phyloP scores from a whole-genome alignment of 257 asterid species.

The Salvia rosmarinus region DNA sequence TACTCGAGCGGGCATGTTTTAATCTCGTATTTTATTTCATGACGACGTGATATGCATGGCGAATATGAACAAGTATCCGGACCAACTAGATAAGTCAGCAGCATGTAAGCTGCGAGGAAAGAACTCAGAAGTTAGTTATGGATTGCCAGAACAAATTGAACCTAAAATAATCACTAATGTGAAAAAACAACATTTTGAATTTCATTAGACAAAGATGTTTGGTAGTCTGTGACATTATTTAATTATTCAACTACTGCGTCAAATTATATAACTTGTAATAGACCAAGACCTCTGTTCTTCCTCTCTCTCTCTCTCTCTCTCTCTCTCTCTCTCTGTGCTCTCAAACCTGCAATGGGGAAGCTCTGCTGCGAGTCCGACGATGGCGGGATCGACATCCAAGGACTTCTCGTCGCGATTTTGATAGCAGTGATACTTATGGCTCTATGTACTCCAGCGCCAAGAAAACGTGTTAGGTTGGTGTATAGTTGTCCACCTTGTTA shows the following conservation, averaged over 20 bases:
- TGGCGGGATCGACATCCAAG: conserved; percentile 27
- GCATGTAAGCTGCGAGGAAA: too few species aligned
- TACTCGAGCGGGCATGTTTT: not conserved
- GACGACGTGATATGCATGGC: too few species aligned
- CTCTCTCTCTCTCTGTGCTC: not conserved
- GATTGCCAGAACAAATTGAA: too few species aligned
- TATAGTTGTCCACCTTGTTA: conserved; percentile 27
- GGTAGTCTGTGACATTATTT: not conserved
- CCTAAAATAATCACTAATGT: too few species aligned
- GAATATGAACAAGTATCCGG: too few species aligned
- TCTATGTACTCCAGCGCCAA: conserved; percentile 36
- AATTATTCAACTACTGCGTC: not conserved
- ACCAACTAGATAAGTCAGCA: too few species aligned
- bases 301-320: not conserved
- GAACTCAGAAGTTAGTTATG: too few species aligned
- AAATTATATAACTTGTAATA: not conserved
- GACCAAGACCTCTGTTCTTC: conserved; percentile 26
- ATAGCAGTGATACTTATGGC: conserved; percentile 38
- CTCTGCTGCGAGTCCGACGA: conserved; percentile 40
- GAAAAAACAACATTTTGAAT: not conserved
- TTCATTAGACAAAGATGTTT: not conserved
- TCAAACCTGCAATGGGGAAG: conserved; percentile 41
- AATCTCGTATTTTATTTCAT: not conserved
- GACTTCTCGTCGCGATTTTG: conserved; percentile 32
- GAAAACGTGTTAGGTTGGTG: conserved; percentile 15